Percentiles rank a stretch among this genome's conserved stretches.
Conservation (phyloP, 768 basidiomycete species). For the Trametes punicea region DNA sequence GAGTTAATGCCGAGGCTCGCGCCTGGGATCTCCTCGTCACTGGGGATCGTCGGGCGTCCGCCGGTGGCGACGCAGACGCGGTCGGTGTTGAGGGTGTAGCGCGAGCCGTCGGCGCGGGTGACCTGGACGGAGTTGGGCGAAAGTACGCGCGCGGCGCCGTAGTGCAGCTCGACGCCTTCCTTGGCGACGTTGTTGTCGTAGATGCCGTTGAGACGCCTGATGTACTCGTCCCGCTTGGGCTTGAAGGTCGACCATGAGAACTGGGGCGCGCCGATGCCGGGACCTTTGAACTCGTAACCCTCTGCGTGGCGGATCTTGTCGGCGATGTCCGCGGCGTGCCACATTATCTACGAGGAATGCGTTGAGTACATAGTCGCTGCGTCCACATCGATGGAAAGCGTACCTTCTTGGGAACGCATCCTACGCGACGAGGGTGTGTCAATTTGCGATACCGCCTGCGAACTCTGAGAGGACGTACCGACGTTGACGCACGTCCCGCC, state of each 20-base stretch:
- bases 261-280: constrained; percentile 45
- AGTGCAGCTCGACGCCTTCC: constrained; percentile 85
- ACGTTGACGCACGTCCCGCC: constrained; percentile 99
- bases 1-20: constrained; percentile 88
- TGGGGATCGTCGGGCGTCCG: constrained; percentile 77
- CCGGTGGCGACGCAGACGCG: constrained; percentile 85
- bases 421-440: constrained; percentile 39
- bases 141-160: constrained; percentile 71
- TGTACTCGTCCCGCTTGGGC: constrained; percentile 93
- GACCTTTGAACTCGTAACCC: constrained; percentile 71
- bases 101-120: constrained; percentile 59
- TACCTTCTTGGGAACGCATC: constrained; percentile 97
- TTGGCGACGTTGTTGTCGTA: constrained; percentile 87
- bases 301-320: constrained; percentile 78
- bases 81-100: constrained; percentile 72
- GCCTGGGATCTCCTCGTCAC: constrained; percentile 79
- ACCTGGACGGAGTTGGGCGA: constrained; percentile 73
- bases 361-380: too few species aligned
- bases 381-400: too few species aligned
- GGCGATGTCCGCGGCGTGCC: constrained; percentile 89
- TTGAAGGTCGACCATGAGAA: constrained; percentile 94
- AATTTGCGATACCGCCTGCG: neutral
- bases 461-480: constrained; percentile 41
- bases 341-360: constrained; percentile 73
- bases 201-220: constrained; percentile 82